phyloP scores from a whole-genome alignment of 2,329 filamentous ascomycete genomes.

The Pseudogymnoascus sp. region DNA sequence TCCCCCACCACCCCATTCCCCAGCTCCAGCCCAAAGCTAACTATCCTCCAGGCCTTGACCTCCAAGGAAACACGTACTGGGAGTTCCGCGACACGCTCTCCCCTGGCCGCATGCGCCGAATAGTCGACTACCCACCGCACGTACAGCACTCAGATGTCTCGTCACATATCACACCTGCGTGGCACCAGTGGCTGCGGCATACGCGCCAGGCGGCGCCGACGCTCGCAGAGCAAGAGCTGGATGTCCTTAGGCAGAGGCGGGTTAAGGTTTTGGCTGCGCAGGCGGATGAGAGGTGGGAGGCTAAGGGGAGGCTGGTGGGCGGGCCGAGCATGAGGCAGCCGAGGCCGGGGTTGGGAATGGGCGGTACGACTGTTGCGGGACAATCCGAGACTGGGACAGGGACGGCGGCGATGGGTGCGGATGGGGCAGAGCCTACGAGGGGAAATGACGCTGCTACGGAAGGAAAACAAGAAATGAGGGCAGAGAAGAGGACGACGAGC shows the following conservation, averaged over 20 bases:
- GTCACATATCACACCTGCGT: slow-evolving; percentile 46
- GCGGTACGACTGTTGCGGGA: slow-evolving; percentile 11
- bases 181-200: slow-evolving; percentile 63
- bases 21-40: not conserved
- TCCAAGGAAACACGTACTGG: slow-evolving; percentile 61
- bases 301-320: slow-evolving; percentile 45
- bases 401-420: not conserved
- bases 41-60: slow-evolving; percentile 46
- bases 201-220: slow-evolving; percentile 46
- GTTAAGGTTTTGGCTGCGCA: slow-evolving; percentile 49
- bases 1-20: slow-evolving; percentile 9
- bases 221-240: slow-evolving; percentile 47
- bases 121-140: slow-evolving; percentile 49
- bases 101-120: slow-evolving; percentile 48
- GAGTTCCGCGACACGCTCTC: slow-evolving; percentile 46
- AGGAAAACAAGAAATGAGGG: not conserved
- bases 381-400: slow-evolving; percentile 6
- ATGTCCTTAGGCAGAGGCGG: slow-evolving; percentile 43
- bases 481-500: not conserved
- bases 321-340: slow-evolving; percentile 26
- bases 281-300: slow-evolving; percentile 56
- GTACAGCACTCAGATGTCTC: slow-evolving; percentile 46
- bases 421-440: not conserved
- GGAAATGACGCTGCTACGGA: not conserved
- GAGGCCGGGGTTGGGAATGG: slow-evolving; percentile 22